Base-by-base conservation (phyloP, 2,329 filamentous ascomycete species). In the Ceratocystis smalleyi region DNA sequence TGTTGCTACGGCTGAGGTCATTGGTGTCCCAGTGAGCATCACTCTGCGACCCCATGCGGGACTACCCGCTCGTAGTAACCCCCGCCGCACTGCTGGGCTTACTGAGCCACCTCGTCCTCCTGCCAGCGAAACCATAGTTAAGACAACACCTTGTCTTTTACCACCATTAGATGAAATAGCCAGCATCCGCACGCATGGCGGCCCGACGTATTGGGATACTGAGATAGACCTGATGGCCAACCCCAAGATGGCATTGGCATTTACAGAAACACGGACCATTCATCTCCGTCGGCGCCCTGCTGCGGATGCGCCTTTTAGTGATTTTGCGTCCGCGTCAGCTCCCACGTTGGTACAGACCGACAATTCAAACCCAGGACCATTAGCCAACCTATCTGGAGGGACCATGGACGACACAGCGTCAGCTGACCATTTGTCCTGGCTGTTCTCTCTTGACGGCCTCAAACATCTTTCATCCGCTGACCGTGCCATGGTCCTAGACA, bases 181-280 rank as follows among this genome's bases (percentile, higher is more conserved):
- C 1, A 78, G 76, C 27, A 76, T 91, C 19, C 76, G 77, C 1
- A 84, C 83, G 1, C 84, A 84, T 1, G 79, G 79, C 4, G 79
- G 83, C 1, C 79, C 84, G 3, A 78, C 79, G 3, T 92, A 89
- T 76, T 96, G 91, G 91, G 86, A 89, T 51, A 79, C 95, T 2
- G 83, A 84, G 5, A 78, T 96, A 3, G 85, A 94, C 71, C 90
- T 96, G 68, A 77, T 76, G 2, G 76, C 78, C 61, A 83, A 87
- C 65, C 77, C 84, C 0, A 73, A 77, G 0, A 81, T 94, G 60
- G 77, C 82, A 3, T 74, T 79, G 0, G 82, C 84, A 2, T 76
- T 96, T 75, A 76, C 76, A 10, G 77, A 78, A 22, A 85, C 85
- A 30, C 89, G 95, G 69, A 88, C 83, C 1, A 76, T 96, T 51